A percentile compares a stretch with the other conserved stretches of the same genome.
Evolutionary conservation across 805 yeast species (phyloP).

Genomic region (Limtongozyma cylindracea): DNA sequence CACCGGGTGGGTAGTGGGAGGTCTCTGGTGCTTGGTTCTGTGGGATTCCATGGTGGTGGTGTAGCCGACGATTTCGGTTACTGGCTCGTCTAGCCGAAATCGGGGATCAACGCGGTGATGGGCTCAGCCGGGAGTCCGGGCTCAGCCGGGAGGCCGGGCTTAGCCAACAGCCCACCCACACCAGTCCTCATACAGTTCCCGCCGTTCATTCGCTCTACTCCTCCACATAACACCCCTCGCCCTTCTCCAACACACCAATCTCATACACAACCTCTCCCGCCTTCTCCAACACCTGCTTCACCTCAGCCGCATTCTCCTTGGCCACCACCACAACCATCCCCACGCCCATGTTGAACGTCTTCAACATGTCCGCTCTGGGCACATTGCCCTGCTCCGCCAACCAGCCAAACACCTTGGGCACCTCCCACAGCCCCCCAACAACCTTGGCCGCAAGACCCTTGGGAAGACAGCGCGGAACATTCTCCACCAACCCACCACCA

Average conservation of each 20-base stretch:
- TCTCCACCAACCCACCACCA: conserved; percentile 95
- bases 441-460: conserved; percentile 51
- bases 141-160: no score
- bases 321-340: conserved; percentile 88
- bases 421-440: conserved; percentile 59
- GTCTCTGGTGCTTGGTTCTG: no score
- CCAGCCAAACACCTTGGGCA: conserved; percentile 86
- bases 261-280: conserved; percentile 54
- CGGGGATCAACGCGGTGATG: no score
- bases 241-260: conserved; percentile 13
- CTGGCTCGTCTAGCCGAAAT: no score
- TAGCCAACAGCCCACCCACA: no score
- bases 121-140: no score
- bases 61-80: no score
- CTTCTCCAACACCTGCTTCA: conserved; percentile 22
- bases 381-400: conserved; percentile 79
- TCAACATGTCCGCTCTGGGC: conserved; percentile 60
- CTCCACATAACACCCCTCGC: conserved; percentile 21
- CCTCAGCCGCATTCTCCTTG: conserved; percentile 33
- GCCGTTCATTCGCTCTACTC: no score
- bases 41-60: no score
- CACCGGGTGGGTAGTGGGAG: no score
- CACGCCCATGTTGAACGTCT: conserved; percentile 87
- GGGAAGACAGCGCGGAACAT: conserved; percentile 89
- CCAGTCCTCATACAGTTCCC: no score